Conservation (phyloP, 495 filamentous ascomycete species). For the Echria macrotheca region DNA sequence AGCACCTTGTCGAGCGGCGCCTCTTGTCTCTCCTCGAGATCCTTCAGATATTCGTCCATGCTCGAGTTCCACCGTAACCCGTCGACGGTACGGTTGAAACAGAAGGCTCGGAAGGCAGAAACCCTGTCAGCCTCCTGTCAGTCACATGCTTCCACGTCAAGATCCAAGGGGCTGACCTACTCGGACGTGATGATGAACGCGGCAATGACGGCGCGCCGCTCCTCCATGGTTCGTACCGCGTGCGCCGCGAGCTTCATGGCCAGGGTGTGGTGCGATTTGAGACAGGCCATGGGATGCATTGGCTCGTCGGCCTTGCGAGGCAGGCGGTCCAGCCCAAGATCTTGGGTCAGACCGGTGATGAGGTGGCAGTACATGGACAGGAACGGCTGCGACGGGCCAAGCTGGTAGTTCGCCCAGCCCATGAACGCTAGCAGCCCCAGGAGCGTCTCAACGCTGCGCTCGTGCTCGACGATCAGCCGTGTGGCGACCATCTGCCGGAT, state of each 20-base stretch:
- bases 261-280: neutral
- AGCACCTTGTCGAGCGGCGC: slow-evolving; percentile 41
- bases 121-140: neutral
- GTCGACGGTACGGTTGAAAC: slow-evolving; percentile 41
- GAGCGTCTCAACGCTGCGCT: slow-evolving; percentile 47
- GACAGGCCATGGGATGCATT: slow-evolving; percentile 16
- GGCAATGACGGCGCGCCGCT: slow-evolving; percentile 45
- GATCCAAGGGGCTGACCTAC: slow-evolving; percentile 22
- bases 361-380: slow-evolving; percentile 32
- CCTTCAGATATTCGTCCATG: slow-evolving; percentile 43
- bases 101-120: slow-evolving; percentile 28
- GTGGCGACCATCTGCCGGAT: slow-evolving; percentile 39
- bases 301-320: slow-evolving; percentile 11
- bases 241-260: slow-evolving; percentile 6
- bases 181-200: slow-evolving; percentile 45
- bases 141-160: neutral
- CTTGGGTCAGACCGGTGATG: slow-evolving; percentile 44
- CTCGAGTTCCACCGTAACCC: slow-evolving; percentile 46
- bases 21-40: slow-evolving; percentile 38
- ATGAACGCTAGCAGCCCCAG: slow-evolving; percentile 44
- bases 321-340: slow-evolving; percentile 47
- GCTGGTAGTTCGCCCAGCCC: slow-evolving; percentile 29
- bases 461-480: slow-evolving; percentile 36
- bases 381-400: slow-evolving; percentile 4
- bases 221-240: slow-evolving; percentile 41